These are phyloP conservation scores for Pontederia crassipes DNA, from an alignment of 176 grass and related monocot genomes.

Conservation along the genomic window DNA sequence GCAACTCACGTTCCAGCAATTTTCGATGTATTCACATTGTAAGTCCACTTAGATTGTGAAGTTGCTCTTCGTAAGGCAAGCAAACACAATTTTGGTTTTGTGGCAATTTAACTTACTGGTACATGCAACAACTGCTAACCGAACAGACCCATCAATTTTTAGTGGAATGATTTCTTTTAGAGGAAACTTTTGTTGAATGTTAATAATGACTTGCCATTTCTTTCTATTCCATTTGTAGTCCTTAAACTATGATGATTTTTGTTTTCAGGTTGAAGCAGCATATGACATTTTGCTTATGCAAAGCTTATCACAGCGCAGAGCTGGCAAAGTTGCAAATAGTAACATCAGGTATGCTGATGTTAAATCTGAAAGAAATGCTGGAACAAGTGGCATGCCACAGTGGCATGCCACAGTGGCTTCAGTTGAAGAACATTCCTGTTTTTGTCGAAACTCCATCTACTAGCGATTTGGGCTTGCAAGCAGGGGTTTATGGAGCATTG, in stretches of 20 bases:
- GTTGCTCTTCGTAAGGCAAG: no score
- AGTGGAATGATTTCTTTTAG: no score
- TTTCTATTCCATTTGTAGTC: background rate
- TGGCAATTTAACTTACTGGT: no score
- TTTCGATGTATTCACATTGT: no score
- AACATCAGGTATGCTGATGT: slow-evolving; percentile 89
- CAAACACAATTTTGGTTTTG: no score
- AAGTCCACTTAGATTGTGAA: no score
- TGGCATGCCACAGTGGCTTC: slow-evolving; percentile 87
- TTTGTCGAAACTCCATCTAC: slow-evolving; percentile 60
- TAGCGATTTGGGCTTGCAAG: slow-evolving; percentile 50
- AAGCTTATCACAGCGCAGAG: slow-evolving; percentile 59
- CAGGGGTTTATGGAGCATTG: slow-evolving; percentile 68
- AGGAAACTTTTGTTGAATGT: no score
- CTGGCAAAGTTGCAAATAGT: slow-evolving; percentile 78
- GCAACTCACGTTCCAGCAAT: no score
- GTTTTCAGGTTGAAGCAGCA: slow-evolving; percentile 78
- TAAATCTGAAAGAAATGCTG: slow-evolving; percentile 49
- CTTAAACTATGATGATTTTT: slow-evolving; percentile 16
- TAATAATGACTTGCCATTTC: background rate
- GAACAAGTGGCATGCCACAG: slow-evolving; percentile 31
- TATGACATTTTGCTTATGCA: slow-evolving; percentile 94
- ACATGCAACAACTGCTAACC: no score
- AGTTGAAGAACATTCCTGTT: slow-evolving; percentile 56
- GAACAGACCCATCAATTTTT: no score